Evolutionary conservation across 139 green algal genomes (phyloP).

Genomic region (Coelastrella sp.): DNA sequence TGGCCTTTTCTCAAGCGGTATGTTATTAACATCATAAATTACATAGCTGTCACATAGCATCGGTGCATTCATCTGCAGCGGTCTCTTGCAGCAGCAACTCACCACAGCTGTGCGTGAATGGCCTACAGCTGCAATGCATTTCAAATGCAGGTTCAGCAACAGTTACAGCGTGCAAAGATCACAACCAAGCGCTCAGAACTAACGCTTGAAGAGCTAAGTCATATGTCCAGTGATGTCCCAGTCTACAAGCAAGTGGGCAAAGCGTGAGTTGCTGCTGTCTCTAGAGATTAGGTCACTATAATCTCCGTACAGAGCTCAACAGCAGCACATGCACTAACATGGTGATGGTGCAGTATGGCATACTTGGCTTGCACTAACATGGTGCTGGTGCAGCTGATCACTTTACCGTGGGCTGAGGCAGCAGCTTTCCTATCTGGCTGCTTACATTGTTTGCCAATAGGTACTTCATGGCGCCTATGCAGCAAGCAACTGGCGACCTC

Average conservation of each 20-base stretch:
- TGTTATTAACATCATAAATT: background rate
- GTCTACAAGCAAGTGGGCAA: slow-evolving; percentile 45
- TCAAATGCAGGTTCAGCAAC: slow-evolving; percentile 29
- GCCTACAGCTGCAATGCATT: too few relatives aligned
- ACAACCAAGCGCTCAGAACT: slow-evolving; percentile 20
- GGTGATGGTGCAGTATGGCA: background rate
- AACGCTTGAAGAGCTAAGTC: slow-evolving; percentile 40
- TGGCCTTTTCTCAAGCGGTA: slow-evolving; percentile 7
- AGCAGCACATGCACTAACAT: background rate
- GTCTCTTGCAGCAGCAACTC: background rate
- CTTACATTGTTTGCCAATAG: background rate
- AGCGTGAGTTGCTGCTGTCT: slow-evolving; percentile 27
- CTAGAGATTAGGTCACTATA: too few relatives aligned
- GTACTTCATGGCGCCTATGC: slow-evolving; percentile 42
- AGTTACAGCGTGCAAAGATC: slow-evolving; percentile 32
- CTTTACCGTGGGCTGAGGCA: background rate
- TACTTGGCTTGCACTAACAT: background rate
- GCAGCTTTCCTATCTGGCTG: too few relatives aligned
- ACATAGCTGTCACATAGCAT: too few relatives aligned
- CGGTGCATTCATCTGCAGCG: background rate
- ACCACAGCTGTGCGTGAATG: too few relatives aligned
- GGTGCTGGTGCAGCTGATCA: background rate
- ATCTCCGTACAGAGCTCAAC: too few relatives aligned
- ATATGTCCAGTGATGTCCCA: background rate
- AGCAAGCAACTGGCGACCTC: slow-evolving; percentile 28